Base-by-base conservation (phyloP, 2,329 filamentous ascomycete species). In the Verticillium albo-atrum region DNA sequence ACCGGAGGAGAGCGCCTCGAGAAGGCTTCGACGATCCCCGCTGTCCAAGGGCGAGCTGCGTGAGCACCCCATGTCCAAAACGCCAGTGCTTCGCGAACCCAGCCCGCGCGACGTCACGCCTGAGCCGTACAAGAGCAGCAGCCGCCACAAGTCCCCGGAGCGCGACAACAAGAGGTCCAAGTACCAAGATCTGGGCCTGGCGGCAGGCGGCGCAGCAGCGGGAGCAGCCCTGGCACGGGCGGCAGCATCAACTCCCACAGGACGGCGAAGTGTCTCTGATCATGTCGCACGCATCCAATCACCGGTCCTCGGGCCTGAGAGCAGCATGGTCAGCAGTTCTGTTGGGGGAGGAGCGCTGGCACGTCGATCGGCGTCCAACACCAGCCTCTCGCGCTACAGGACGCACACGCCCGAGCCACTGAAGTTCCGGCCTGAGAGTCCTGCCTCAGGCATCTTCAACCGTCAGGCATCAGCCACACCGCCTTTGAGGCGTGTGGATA, bases 401-500 rank as follows among this genome's bases (percentile, higher is more conserved):
- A 84, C 83, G 20, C 42, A 47, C 42, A 47, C 42, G 54, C 82
- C 83, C 3, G 82, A 85, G 70, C 79, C 80, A 63, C 73, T 79
- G 35, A 74, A 65, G 80, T 82, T 60, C 26, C 82, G 87, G 70
- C 84, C 89, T 72, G 83, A 88, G 65, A 91, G 87, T 58, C 80
- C 55, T 57, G 55, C 55, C 55, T 52, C 82, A 77, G 78, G 82
- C 78, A 80, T 72, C 74, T 66, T 77, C 64, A 87, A 23, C 20
- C 42, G 81, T 73, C 78, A 68, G 75, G 72, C 71, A 72, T 79
- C 75, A 70, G 75, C 75, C 64, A 89, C 88, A 61, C 89, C 89
- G 64, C 87, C 89, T 54, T 82, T 95, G 62, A 84, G 92, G 68
- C 85, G 91, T 64, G 82, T 84, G 63, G 86, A 88, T 72, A 81